Evolutionary conservation across 495 filamentous ascomycete species (phyloP).

Genomic region (Neurospora cerealis): DNA sequence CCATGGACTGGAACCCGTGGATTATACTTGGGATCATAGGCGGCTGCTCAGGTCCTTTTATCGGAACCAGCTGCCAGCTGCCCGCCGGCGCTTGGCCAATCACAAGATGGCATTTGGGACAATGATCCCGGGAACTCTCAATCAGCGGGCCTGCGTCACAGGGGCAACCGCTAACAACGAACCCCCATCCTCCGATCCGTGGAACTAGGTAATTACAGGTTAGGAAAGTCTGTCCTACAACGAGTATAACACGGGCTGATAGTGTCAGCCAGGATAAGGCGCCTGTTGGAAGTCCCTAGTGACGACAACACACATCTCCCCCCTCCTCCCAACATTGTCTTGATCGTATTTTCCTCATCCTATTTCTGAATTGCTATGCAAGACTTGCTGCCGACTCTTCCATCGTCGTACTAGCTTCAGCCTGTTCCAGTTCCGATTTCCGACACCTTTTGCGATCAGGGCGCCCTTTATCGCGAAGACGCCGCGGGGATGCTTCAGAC

Average conservation of each 20-base stretch:
- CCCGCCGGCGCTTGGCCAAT: background rate
- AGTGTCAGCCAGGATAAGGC: background rate
- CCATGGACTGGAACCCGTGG: background rate
- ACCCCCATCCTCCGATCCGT: background rate
- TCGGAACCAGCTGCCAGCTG: background rate
- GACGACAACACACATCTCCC: background rate
- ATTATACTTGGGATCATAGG: background rate
- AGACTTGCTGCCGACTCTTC: background rate
- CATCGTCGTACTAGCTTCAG: background rate
- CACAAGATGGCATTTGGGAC: background rate
- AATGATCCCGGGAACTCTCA: conserved; percentile 7
- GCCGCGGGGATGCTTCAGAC: background rate
- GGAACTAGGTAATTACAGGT: background rate
- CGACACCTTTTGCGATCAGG: background rate
- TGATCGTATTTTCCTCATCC: background rate
- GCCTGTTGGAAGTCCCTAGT: background rate
- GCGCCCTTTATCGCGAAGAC: background rate
- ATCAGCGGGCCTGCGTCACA: conserved; percentile 12
- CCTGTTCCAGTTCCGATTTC: background rate
- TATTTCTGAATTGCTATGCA: background rate
- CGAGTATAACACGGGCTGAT: background rate
- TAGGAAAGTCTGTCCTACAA: background rate
- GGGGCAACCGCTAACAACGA: background rate
- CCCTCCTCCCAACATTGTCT: background rate
- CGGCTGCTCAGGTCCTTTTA: background rate